Evolutionary conservation across 257 asterid species (phyloP).

Genomic region (Ligustrum vulgare): DNA sequence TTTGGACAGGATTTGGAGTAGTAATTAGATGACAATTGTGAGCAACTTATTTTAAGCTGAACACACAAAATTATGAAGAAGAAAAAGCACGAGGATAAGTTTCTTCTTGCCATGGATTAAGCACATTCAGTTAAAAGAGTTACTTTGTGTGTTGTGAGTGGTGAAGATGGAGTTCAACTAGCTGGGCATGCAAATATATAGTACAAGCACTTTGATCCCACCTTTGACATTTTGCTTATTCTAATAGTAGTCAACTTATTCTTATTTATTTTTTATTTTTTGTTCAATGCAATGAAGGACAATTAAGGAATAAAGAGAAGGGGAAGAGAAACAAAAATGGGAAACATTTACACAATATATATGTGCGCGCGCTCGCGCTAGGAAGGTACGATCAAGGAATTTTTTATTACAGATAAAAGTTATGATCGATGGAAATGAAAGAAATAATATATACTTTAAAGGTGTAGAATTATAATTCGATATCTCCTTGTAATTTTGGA

Average conservation of each 20-base stretch:
- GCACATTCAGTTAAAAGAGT: not conserved
- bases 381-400: too few species aligned
- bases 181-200: constrained; percentile 13
- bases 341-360: not conserved
- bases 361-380: too few species aligned
- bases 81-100: not conserved
- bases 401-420: too few species aligned
- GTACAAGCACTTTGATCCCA: not conserved
- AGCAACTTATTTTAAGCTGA: constrained; percentile 12
- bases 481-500: too few species aligned
- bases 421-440: not conserved
- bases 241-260: not conserved
- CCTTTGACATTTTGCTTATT: constrained; percentile 4
- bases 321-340: not conserved
- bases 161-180: constrained; percentile 5
- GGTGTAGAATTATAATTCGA: not conserved
- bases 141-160: not conserved
- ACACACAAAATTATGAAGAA: constrained; percentile 7
- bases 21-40: constrained; percentile 37
- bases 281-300: too few species aligned
- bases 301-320: too few species aligned
- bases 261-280: too few species aligned
- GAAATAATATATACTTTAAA: not conserved
- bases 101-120: not conserved
- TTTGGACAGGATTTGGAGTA: constrained; percentile 48